A percentile compares a stretch with the other conserved stretches of the same genome.
Evolutionary conservation across 768 basidiomycete genomes (phyloP).

Genomic region (Tricholoma bakamatsutake): DNA sequence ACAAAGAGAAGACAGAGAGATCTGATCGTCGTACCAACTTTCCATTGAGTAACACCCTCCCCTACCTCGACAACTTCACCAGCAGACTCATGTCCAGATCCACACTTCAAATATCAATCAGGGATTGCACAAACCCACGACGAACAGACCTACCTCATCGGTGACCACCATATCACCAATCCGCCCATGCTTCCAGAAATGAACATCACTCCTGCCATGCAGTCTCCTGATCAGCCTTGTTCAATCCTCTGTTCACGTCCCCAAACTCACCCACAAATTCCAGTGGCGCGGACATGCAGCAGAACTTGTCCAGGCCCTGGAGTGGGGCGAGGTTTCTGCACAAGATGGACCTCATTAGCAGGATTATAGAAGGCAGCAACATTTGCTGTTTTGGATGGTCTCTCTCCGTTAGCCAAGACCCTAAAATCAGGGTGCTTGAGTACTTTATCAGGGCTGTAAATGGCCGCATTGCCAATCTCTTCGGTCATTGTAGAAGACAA

Average conservation of each 20-base stretch:
- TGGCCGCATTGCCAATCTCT: constrained; percentile 32
- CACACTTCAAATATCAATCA: constrained; percentile 36
- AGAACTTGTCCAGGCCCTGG: constrained; percentile 64
- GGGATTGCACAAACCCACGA: not conserved
- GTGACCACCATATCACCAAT: constrained; percentile 68
- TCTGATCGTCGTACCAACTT: constrained; percentile 34
- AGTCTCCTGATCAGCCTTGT: not conserved
- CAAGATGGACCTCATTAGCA: constrained; percentile 56
- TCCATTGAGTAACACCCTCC: constrained; percentile 62
- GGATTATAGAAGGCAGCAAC: constrained; percentile 65
- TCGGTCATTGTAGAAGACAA: constrained; percentile 23
- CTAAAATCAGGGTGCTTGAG: constrained; percentile 52
- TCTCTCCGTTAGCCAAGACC: constrained; percentile 44
- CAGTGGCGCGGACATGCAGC: constrained; percentile 60
- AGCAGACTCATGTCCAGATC: constrained; percentile 67
- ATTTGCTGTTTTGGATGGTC: constrained; percentile 40
- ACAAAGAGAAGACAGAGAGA: not conserved
- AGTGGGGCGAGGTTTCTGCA: constrained; percentile 55
- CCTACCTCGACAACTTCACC: constrained; percentile 62
- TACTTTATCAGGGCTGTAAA: constrained; percentile 51
- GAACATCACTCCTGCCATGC: constrained; percentile 56
- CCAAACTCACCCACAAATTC: constrained; percentile 56
- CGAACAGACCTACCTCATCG: constrained; percentile 41
- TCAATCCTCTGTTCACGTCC: not conserved
- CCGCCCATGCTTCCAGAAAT: constrained; percentile 68